These are phyloP conservation scores for Phialemoniopsis sp. DNA, from an alignment of 2,329 filamentous ascomycete species.

Conservation along the genomic window DNA sequence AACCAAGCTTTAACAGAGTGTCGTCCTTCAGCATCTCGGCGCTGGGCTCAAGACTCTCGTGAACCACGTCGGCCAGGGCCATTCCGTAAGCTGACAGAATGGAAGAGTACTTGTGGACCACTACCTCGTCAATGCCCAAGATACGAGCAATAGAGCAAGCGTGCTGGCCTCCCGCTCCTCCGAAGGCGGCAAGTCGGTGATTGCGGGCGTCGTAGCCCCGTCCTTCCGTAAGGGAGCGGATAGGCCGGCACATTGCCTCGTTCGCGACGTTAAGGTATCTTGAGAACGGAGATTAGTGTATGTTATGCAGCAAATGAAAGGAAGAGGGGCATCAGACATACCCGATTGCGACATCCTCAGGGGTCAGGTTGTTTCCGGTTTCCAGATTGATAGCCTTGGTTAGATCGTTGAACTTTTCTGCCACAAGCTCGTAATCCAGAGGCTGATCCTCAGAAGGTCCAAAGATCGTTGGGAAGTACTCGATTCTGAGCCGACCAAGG, in stretches of 20 bases:
- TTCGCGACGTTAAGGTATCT: conserved; percentile 70
- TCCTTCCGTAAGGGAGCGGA: conserved; percentile 67
- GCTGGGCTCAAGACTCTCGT: conserved; percentile 24
- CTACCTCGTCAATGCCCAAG: conserved; percentile 64
- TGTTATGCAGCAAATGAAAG: no score
- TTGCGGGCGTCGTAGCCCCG: conserved; percentile 67
- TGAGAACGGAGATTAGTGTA: no score
- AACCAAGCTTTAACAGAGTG: background rate
- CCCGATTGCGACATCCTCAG: conserved; percentile 65
- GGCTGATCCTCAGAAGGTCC: conserved; percentile 65
- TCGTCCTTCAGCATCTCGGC: conserved; percentile 11
- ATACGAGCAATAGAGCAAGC: conserved; percentile 65
- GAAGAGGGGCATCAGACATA: no score
- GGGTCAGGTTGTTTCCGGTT: conserved; percentile 47
- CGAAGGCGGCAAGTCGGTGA: conserved; percentile 68
- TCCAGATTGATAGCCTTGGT: conserved; percentile 61
- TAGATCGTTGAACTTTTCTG: conserved; percentile 59
- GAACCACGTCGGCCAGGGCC: conserved; percentile 27
- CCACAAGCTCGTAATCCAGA: conserved; percentile 57
- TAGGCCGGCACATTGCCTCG: conserved; percentile 67
- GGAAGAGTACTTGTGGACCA: conserved; percentile 67
- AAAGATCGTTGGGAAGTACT: conserved; percentile 72
- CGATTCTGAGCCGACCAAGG: conserved; percentile 58
- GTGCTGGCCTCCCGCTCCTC: conserved; percentile 68
- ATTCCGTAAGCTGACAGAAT: conserved; percentile 42